phyloP scores from a whole-genome alignment of 2,329 filamentous ascomycete species.

The Ustulina deusta region DNA sequence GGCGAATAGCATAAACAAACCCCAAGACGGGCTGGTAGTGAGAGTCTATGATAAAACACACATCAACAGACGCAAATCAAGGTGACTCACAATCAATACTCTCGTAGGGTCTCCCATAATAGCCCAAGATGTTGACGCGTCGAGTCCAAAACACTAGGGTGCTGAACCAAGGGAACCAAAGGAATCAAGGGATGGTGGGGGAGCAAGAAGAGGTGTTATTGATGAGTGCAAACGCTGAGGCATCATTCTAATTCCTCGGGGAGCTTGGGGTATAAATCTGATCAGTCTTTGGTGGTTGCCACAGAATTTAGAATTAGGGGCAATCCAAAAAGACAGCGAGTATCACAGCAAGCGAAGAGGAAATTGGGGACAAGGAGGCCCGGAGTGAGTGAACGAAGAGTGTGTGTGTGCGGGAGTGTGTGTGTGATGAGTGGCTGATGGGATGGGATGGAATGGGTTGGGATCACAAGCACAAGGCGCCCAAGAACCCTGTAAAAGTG shows the following conservation, averaged over 20 bases:
- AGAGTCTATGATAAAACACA: not conserved
- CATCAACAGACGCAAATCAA: not conserved
- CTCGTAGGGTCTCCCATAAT: conserved; percentile 41
- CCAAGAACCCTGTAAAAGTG: not conserved
- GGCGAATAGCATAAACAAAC: not conserved
- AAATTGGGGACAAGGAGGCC: not conserved
- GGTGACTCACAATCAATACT: conserved; percentile 41
- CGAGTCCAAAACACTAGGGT: conserved; percentile 9
- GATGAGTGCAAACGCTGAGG: conserved; percentile 25
- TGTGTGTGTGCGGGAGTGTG: not conserved
- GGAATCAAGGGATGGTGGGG: conserved; percentile 24
- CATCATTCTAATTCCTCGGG: conserved; percentile 28
- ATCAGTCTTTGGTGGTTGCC: conserved; percentile 3
- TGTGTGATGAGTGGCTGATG: conserved; percentile 14
- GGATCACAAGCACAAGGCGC: not conserved
- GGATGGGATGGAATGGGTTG: not conserved
- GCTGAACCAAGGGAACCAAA: conserved; percentile 28
- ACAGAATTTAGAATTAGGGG: not conserved
- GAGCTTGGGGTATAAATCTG: conserved; percentile 1
- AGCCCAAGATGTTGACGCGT: not conserved
- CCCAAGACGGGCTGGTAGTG: not conserved
- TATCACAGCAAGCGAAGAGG: conserved; percentile 15
- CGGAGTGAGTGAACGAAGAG: not conserved
- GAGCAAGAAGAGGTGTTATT: conserved; percentile 16
- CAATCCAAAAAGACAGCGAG: conserved; percentile 11